Evolutionary conservation across 1,284 basidiomycete species (phyloP).

Genomic region (Ustilago trichophora): DNA sequence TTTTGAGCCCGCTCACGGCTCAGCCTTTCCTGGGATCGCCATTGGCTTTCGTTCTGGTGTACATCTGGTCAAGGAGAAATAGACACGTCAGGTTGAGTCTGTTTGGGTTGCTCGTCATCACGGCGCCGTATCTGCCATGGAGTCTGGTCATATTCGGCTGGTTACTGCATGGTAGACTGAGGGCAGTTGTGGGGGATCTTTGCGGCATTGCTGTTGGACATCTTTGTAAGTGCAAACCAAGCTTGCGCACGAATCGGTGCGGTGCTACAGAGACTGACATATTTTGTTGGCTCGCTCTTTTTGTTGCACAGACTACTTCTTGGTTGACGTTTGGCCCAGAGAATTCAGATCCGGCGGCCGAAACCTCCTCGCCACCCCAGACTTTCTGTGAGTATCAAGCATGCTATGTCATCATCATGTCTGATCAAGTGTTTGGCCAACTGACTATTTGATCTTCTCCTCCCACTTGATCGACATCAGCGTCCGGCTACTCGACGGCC

Average conservation of each 20-base stretch:
- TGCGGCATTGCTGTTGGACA: constrained; percentile 68
- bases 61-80: constrained; percentile 94
- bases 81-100: constrained; percentile 92
- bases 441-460: too few relatives aligned
- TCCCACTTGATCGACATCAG: constrained; percentile 4
- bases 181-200: constrained; percentile 83
- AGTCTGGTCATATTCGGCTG: constrained; percentile 87
- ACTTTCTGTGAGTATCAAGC: constrained; percentile 76
- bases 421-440: too few relatives aligned
- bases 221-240: constrained; percentile 56
- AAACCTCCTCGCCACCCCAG: constrained; percentile 80
- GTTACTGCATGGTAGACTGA: constrained; percentile 86
- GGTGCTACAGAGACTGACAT: not conserved
- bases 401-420: too few relatives aligned
- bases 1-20: constrained; percentile 67
- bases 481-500: constrained; percentile 37
- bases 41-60: constrained; percentile 77
- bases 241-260: too few relatives aligned
- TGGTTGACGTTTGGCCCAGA: constrained; percentile 91
- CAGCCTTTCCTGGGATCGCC: constrained; percentile 49
- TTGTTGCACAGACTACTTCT: constrained; percentile 74
- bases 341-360: constrained; percentile 84
- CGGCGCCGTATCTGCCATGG: constrained; percentile 92
- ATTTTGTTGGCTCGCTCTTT: not conserved
- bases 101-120: constrained; percentile 91